Base-by-base conservation (phyloP, 441 rosid genomes). In the Dalechampia spathulata region DNA sequence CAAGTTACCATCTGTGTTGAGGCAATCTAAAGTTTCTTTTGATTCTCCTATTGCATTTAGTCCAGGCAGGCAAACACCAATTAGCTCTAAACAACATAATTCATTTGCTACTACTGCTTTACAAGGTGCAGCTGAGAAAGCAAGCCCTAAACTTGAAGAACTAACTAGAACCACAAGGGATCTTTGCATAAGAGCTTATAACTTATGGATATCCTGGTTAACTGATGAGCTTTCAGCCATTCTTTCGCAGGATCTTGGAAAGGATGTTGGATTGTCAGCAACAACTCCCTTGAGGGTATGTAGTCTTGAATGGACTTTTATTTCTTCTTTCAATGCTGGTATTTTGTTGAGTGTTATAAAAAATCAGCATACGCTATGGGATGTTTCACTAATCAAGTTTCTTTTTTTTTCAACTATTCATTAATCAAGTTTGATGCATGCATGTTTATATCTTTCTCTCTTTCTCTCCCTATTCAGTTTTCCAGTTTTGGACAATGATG, bases 131-230 rank as follows among this genome's bases (percentile, higher is more conserved):
- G 90, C 76, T 72, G 98, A 94, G 67, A 81, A 71, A 65, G 71
- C 82, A 55, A 86, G 87, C 74, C 94, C 86, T 1, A 87, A 81
- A 60, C 83, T 85, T 56, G 87, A 90, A 37, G 94, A 83, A 49
- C 83, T 94, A 62, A 66, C 64, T 52, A 74, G 42, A 72, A 73
- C 66, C 46, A 81, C 74, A 49, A 83, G 75, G 61, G 92, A 86
- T 66, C 75, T 90, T 57, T 84, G 90, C 76, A 78, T 86, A 58
- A 84, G 74, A 79, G 99, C 99, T 66, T 88, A 90, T 59, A 72
- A 66, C 52, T 73, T 94, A 77, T 90, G 99, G 99, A 87, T 90
- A 71, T 79, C 80, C 48, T 90, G 96, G 98, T 72, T 90, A 57
- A 75, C 91, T 39, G 67, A 80, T 72, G 94, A 84, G 81, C 89